These are phyloP conservation scores for Macaranga tanarius DNA, from an alignment of 441 rosid genomes.

Conservation along the genomic window DNA sequence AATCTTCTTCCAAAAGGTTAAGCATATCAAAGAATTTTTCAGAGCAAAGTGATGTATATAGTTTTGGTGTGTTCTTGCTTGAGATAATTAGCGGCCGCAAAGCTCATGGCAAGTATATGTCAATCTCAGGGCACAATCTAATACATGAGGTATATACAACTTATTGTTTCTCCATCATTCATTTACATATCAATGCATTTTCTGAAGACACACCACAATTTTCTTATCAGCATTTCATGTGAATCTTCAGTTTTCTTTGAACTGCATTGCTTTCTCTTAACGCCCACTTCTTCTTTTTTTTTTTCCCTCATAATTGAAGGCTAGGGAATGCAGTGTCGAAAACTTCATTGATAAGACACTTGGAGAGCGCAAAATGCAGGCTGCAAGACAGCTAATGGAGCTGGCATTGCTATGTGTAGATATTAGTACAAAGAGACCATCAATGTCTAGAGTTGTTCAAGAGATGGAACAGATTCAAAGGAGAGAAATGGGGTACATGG, in stretches of 20 bases:
- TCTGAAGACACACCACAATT: no score
- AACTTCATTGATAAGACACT: slow-evolving; percentile 35
- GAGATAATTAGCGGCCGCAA: slow-evolving; percentile 42
- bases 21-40: slow-evolving; percentile 26
- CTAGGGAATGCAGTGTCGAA: slow-evolving; percentile 10
- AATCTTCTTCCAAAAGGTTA: slow-evolving; percentile 32
- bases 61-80: slow-evolving; percentile 48
- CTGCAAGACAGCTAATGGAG: slow-evolving; percentile 31
- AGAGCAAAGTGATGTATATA: slow-evolving; percentile 40
- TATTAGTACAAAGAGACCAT: slow-evolving; percentile 30
- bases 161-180: not conserved
- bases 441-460: slow-evolving; percentile 32
- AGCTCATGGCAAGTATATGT: slow-evolving; percentile 25
- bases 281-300: not conserved
- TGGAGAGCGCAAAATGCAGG: slow-evolving; percentile 10
- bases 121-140: slow-evolving; percentile 24
- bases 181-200: no score
- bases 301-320: slow-evolving; percentile 24
- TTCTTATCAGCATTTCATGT: not conserved
- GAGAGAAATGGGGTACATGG: slow-evolving; percentile 31
- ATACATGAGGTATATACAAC: slow-evolving; percentile 32
- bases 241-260: not conserved
- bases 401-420: slow-evolving; percentile 41
- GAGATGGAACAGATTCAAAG: slow-evolving; percentile 36
- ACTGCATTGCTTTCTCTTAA: no score